phyloP scores from a whole-genome alignment of 306 rosid genomes.

The Vigna hirtella region DNA sequence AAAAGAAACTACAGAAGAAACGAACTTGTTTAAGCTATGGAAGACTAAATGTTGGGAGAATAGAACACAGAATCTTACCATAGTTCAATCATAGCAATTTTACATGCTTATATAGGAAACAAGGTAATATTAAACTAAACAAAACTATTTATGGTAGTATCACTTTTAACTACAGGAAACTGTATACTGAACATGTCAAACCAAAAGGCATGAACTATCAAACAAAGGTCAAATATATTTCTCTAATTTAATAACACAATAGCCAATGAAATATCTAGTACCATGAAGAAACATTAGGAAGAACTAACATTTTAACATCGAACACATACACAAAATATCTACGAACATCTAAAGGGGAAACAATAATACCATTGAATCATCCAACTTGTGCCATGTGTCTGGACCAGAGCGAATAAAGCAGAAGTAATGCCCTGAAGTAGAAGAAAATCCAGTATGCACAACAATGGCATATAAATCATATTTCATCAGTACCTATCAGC shows the following conservation, averaged over 20 bases:
- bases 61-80: not conserved
- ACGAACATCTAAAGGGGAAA: not conserved
- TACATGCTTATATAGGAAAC: not conserved
- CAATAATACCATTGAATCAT: constrained; percentile 74
- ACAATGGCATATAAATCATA: constrained; percentile 88
- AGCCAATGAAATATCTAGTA: constrained; percentile 2
- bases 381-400: constrained; percentile 78
- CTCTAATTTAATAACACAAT: not conserved
- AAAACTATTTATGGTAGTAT: not conserved
- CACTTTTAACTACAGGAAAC: not conserved
- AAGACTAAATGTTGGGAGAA: not conserved
- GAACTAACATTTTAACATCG: not conserved
- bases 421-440: constrained; percentile 85
- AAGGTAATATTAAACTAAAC: not conserved
- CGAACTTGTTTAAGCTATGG: not conserved
- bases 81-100: not conserved
- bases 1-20: not conserved
- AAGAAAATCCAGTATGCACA: constrained; percentile 74
- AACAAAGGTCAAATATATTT: constrained; percentile 2
- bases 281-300: constrained; percentile 2
- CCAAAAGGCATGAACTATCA: not conserved
- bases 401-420: constrained; percentile 82
- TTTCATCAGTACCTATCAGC: constrained; percentile 62
- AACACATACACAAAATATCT: constrained; percentile 18
- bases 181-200: not conserved